Percentiles rank a stretch among this genome's conserved stretches.
These are phyloP conservation scores for Gossypium herbaceum DNA, from an alignment of 345 rosid species.

Conservation along the genomic window DNA sequence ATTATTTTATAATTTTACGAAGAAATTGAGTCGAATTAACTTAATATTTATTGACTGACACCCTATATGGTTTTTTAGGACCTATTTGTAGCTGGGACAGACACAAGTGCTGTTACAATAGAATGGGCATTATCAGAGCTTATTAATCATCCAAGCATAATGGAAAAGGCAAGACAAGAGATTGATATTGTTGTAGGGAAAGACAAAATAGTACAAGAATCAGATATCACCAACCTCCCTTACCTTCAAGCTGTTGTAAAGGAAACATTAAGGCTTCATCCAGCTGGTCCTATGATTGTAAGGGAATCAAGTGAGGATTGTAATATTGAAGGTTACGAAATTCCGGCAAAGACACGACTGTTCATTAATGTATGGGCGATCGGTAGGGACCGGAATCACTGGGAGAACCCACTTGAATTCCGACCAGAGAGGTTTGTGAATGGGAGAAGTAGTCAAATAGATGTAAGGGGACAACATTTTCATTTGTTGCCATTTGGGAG, in stretches of 20 bases:
- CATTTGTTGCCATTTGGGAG: slow-evolving; percentile 61
- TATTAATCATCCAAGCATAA: slow-evolving; percentile 46
- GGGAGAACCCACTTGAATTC: slow-evolving; percentile 61
- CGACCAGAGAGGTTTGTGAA: slow-evolving; percentile 55
- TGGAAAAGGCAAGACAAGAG: slow-evolving; percentile 52
- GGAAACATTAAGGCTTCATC: slow-evolving; percentile 76
- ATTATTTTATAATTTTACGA: too few species aligned
- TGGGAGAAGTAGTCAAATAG: slow-evolving; percentile 27
- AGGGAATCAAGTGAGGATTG: slow-evolving; percentile 48
- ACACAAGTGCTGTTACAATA: slow-evolving; percentile 46
- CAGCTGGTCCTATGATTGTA: slow-evolving; percentile 53
- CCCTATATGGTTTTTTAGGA: slow-evolving; percentile 31
- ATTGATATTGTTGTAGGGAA: slow-evolving; percentile 39
- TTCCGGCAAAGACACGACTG: slow-evolving; percentile 49
- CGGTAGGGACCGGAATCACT: slow-evolving; percentile 49
- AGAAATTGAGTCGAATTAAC: too few species aligned
- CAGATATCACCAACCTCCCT: slow-evolving; percentile 55
- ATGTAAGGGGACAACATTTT: slow-evolving; percentile 44
- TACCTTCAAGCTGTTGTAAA: slow-evolving; percentile 57
- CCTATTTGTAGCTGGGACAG: slow-evolving; percentile 62
- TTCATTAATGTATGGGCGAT: slow-evolving; percentile 53
- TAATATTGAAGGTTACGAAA: slow-evolving; percentile 33
- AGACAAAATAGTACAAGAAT: slow-evolving; percentile 50
- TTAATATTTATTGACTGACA: too few species aligned
- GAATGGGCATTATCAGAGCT: slow-evolving; percentile 75